Base-by-base conservation (phyloP, 805 yeast genomes). In the Clavispora vitiphila region DNA sequence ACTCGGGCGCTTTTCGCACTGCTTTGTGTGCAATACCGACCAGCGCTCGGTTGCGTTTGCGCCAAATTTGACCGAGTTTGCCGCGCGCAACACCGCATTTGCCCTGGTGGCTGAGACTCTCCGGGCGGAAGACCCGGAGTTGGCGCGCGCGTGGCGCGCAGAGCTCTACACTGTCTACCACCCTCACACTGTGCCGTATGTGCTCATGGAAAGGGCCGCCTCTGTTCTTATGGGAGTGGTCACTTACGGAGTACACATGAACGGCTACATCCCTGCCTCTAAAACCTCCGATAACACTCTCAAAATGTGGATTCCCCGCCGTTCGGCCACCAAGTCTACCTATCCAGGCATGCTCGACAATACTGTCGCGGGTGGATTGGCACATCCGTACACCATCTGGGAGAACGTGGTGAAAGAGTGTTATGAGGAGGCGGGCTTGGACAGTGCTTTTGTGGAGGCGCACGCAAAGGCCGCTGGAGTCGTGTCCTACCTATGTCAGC, bases 281-380 rank as follows among this genome's bases (percentile, higher is more conserved):
- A 42, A 58, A 24, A 54, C 76, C 4, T 16, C 43, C 3, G 62
- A 68, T 30, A 73, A 74, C 1, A 63, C 67, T 25, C 47, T 75
- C 24, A 74, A 77, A 52, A 53, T 84, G 43, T 93, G 98, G 98
- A 73, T 91, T 8, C 96, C 99, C 0, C 67, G 87, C 46, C 68
- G 99, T 49, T 75, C 97, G 0, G 60, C 68, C 5, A 72, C 80
- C 2, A 93, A 93, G 60, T 83, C 83, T 14, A 93, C 99, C 0
- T 91, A 78, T 65, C 98, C 99, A 0, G 84, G 86, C 0, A 83
- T 79, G 85, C 72, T 90, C 29, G 99, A 93, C 60, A 91, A 90
- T 60, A 88, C 95, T 1, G 86, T 93, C 6, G 99, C 96, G 0
- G 99, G 99, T 1, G 99, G 99, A 0, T 55, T 93, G 4, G 96